Conservation (phyloP, 805 yeast species). For the Ogataea ramenticola region DNA sequence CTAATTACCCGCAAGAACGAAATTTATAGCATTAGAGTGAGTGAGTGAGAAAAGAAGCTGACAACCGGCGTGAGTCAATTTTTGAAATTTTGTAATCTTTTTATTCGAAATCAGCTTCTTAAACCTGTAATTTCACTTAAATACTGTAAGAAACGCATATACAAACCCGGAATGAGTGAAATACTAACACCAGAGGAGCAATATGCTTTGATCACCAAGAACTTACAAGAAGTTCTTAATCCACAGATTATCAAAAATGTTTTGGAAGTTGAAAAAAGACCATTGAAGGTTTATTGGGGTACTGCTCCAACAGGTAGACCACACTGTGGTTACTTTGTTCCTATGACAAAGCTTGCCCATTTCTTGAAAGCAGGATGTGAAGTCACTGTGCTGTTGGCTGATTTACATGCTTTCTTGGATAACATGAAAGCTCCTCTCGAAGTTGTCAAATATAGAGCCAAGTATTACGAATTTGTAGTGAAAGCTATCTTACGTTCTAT, state of each 20-base stretch:
- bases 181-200: conserved; percentile 51
- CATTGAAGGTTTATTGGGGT: conserved; percentile 93
- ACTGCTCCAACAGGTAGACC: conserved; percentile 99
- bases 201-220: conserved; percentile 70
- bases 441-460: conserved; percentile 80
- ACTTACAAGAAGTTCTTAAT: conserved; percentile 87
- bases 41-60: too few relatives aligned
- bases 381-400: conserved; percentile 87
- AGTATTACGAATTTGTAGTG: conserved; percentile 77
- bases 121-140: too few relatives aligned
- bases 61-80: too few relatives aligned
- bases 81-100: neutral
- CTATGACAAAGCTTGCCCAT: conserved; percentile 95
- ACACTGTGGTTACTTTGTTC: conserved; percentile 97
- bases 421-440: conserved; percentile 98
- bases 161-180: conserved; percentile 9
- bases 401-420: conserved; percentile 92
- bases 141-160: too few relatives aligned
- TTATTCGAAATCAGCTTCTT: neutral
- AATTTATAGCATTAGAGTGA: neutral
- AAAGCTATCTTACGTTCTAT: conserved; percentile 81
- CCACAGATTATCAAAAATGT: conserved; percentile 81
- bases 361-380: conserved; percentile 94
- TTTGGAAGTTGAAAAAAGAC: conserved; percentile 73
- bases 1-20: neutral